Evolutionary conservation across 768 basidiomycete species (phyloP).

Genomic region (Calocera viscosa): DNA sequence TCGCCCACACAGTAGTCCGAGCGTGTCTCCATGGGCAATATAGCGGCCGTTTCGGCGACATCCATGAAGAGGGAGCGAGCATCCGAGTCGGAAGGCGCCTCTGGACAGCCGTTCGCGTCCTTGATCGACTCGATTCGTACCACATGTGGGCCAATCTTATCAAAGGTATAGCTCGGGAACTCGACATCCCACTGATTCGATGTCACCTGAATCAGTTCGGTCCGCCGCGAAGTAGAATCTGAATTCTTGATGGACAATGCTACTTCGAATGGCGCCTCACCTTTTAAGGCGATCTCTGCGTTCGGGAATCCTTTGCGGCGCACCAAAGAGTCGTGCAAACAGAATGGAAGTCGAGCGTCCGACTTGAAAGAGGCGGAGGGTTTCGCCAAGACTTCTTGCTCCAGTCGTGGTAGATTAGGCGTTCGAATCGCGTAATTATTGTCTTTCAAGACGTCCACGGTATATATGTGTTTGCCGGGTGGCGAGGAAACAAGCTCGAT

Average conservation of each 20-base stretch:
- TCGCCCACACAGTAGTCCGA: constrained; percentile 86
- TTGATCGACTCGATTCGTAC: constrained; percentile 63
- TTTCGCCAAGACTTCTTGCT: constrained; percentile 71
- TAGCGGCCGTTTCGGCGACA: constrained; percentile 91
- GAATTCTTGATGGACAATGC: constrained; percentile 64
- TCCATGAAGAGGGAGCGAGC: constrained; percentile 65
- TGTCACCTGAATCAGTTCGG: constrained; percentile 39
- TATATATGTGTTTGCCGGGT: constrained; percentile 74
- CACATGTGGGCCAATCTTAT: constrained; percentile 67
- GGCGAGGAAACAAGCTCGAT: constrained; percentile 70
- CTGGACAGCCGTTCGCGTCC: constrained; percentile 74
- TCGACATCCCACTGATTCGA: constrained; percentile 53
- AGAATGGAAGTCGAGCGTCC: constrained; percentile 54
- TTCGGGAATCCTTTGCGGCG: constrained; percentile 26
- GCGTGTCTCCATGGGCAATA: constrained; percentile 67
- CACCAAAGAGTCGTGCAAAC: constrained; percentile 54
- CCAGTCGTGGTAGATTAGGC: constrained; percentile 56
- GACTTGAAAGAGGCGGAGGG: constrained; percentile 72
- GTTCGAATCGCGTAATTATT: constrained; percentile 63
- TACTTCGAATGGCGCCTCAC: constrained; percentile 75
- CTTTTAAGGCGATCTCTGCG: constrained; percentile 56
- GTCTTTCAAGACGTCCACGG: constrained; percentile 81
- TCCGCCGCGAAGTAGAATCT: constrained; percentile 52
- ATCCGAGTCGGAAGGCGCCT: constrained; percentile 50
- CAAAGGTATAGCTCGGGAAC: constrained; percentile 60